Conservation (phyloP, 1,284 basidiomycete species). For the Wolfiporia cocos region DNA sequence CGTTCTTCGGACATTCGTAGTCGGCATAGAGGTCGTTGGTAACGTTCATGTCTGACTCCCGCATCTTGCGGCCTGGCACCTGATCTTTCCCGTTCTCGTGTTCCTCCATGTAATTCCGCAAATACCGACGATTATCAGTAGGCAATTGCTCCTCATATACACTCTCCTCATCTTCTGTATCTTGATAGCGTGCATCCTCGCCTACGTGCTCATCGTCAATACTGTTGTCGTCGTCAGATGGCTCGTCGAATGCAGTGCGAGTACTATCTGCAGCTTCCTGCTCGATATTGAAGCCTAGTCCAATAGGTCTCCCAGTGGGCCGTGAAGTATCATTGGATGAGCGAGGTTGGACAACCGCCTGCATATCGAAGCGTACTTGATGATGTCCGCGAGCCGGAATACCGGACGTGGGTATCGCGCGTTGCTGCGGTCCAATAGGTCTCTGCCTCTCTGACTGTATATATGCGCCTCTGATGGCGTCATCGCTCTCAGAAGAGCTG, state of each 20-base stretch:
- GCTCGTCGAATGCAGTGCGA: too few species aligned
- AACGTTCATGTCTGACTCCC: constrained; percentile 37
- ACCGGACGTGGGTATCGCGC: neutral
- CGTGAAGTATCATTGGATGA: too few species aligned
- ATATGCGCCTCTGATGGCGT: constrained; percentile 12
- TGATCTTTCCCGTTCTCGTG: too few species aligned
- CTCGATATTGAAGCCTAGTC: constrained; percentile 14
- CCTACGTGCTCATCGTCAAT: too few species aligned
- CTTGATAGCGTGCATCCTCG: too few species aligned
- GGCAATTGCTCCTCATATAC: constrained; percentile 14
- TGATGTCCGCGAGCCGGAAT: neutral
- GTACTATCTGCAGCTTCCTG: neutral
- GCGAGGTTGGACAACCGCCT: too few species aligned
- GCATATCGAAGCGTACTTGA: too few species aligned
- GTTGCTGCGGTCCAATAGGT: neutral
- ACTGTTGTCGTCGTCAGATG: too few species aligned
- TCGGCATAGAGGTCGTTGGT: constrained; percentile 33
- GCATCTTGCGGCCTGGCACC: constrained; percentile 28
- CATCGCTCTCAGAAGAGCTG: constrained; percentile 38
- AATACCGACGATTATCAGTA: constrained; percentile 6
- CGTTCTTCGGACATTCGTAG: constrained; percentile 4
- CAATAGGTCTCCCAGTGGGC: constrained; percentile 8
- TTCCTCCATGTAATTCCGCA: too few species aligned
- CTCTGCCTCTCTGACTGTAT: neutral
- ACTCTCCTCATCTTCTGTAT: constrained; percentile 12